These are phyloP conservation scores for Mortierella sp. DNA, from an alignment of 371 early-diverging fungal species.

Conservation along the genomic window DNA sequence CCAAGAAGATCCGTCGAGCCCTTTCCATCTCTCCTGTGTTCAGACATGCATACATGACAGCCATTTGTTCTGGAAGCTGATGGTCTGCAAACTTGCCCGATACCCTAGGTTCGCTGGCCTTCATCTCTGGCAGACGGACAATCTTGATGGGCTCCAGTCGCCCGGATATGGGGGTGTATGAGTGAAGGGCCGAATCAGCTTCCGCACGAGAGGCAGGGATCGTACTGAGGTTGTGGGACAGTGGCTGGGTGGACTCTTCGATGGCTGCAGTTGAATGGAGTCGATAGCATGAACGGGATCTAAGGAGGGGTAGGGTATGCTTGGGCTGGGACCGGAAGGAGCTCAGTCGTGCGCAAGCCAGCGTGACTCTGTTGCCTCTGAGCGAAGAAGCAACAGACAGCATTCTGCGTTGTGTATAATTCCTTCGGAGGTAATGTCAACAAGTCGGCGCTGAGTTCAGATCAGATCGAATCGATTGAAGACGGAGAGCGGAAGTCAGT, in stretches of 20 bases:
- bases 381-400: conserved; percentile 45
- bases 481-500: neutral
- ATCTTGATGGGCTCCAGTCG: conserved; percentile 44
- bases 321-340: conserved; percentile 12
- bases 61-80: conserved; percentile 63
- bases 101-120: conserved; percentile 29
- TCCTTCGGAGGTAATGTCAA: too few species aligned
- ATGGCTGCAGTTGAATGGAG: conserved; percentile 40
- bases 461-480: neutral
- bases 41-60: conserved; percentile 82
- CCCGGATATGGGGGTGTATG: conserved; percentile 26
- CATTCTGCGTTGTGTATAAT: conserved; percentile 20
- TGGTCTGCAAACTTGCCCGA: conserved; percentile 48
- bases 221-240: conserved; percentile 8
- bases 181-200: conserved; percentile 29
- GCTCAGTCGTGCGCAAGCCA: conserved; percentile 12
- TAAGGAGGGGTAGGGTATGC: neutral
- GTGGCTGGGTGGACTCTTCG: conserved; percentile 23
- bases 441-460: too few species aligned
- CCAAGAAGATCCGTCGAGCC: conserved; percentile 82
- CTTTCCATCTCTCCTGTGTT: conserved; percentile 77
- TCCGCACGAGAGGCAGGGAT: conserved; percentile 8
- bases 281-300: conserved; percentile 2
- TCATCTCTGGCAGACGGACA: conserved; percentile 38
- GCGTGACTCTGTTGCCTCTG: conserved; percentile 30